These are phyloP conservation scores for Pulveroboletus sp. DNA, from an alignment of 768 basidiomycete species.

Conservation along the genomic window DNA sequence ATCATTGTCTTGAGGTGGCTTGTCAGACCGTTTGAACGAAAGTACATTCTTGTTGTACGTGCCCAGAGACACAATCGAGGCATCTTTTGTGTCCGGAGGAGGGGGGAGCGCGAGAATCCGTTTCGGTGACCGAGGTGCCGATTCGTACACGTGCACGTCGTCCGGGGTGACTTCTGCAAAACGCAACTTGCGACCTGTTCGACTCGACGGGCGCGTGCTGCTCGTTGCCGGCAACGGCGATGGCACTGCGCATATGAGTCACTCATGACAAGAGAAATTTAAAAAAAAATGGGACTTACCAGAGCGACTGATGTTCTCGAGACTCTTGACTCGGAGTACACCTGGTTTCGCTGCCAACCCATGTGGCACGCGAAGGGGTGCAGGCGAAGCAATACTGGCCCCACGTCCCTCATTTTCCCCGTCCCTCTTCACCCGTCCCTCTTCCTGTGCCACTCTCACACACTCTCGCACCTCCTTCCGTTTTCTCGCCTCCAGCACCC, in stretches of 20 bases:
- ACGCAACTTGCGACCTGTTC: constrained; percentile 55
- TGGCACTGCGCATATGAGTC: constrained; percentile 29
- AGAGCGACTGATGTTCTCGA: constrained; percentile 23
- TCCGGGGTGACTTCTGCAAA: constrained; percentile 73
- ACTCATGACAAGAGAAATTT: not conserved
- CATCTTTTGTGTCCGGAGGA: constrained; percentile 26
- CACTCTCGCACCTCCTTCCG: constrained; percentile 13
- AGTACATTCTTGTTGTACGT: constrained; percentile 29
- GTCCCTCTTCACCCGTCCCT: not conserved
- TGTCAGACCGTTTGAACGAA: constrained; percentile 10
- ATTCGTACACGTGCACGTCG: constrained; percentile 84
- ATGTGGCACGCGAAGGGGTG: constrained; percentile 5
- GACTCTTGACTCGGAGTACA: constrained; percentile 30
- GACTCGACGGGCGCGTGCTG: constrained; percentile 58
- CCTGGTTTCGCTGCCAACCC: constrained; percentile 20
- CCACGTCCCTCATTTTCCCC: not conserved
- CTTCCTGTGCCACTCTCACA: constrained; percentile 2
- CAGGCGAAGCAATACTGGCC: constrained; percentile 8
- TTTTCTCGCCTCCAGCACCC: constrained; percentile 20
- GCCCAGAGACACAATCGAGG: constrained; percentile 37
- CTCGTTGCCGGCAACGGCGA: constrained; percentile 44
- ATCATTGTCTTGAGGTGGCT: not conserved
- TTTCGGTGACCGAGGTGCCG: constrained; percentile 75
- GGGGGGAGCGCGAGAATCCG: constrained; percentile 56
- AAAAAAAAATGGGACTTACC: constrained; percentile 7